Evolutionary conservation across 768 basidiomycete genomes (phyloP), one percentile per base, ranked within the genome.

Genomic region (Rhodosporidiobolus sp.): DNA sequence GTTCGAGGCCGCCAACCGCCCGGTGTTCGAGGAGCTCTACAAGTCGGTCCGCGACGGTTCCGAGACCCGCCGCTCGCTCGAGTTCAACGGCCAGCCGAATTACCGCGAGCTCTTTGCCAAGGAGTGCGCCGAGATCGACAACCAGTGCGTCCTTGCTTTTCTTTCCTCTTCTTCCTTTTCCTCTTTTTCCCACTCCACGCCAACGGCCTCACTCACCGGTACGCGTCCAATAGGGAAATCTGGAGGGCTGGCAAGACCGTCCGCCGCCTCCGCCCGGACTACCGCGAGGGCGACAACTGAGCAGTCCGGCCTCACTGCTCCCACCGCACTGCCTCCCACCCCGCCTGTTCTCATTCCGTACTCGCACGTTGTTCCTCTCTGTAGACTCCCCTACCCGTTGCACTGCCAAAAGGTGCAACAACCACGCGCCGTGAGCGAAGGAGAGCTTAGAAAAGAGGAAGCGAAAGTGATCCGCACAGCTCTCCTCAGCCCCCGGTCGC

Each of bases 191-290:
- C 30, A 8, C 30, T 32, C 14, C 14, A 7, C 16, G 4, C 26
- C 26, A 28, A 32, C 52, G n/a, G n/a, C n/a, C n/a, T n/a, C 30
- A 7, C 60, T 46, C 57, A 14, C 17, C 59, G 16, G n/a, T n/a
- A n/a, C n/a, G n/a, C n/a, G n/a, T n/a, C n/a, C n/a, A n/a, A n/a
- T n/a, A 63, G 56, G 34, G 95, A 97, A 85, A 97, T 98, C 82
- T 98, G 95, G 95, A 85, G 92, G 72, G 94, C 95, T 75, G 94
- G 94, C 84, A 94, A 95, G 86, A 87, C 87, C 71, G 94, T 98
- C 64, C 89, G 94, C 35, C 9, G 26, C 26, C 69, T 70, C 57
- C 62, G 69, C 24, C 67, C 67, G 48, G 53, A 45, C 56, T 35
- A 53, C 38, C n/a, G n/a, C 52, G 28, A 53, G 52, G 57, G 9